Conservation (phyloP, 73 alveolate genomes). For the Paramecium octaurelia region DNA sequence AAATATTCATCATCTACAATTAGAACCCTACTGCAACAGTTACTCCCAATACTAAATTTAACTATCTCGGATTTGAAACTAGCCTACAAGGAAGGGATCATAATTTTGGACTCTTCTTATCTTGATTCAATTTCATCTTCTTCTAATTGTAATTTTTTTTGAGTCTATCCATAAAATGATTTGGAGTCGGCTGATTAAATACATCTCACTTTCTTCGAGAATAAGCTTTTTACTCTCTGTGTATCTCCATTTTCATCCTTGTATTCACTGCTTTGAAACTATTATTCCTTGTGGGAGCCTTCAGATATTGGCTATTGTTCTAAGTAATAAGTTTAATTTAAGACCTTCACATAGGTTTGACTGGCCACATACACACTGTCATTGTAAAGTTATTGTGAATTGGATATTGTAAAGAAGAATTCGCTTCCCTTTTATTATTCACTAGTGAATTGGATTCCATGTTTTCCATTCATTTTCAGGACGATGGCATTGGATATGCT, state of each 20-base stretch:
- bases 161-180: not conserved
- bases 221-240: not conserved
- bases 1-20: conserved; percentile 24
- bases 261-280: not conserved
- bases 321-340: not conserved
- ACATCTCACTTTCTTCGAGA: not conserved
- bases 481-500: not conserved
- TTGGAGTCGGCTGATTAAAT: not conserved
- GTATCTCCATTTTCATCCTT: not conserved
- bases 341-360: not conserved
- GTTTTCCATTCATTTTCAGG: conserved; percentile 19
- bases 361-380: conserved; percentile 37
- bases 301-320: not conserved
- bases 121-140: not conserved
- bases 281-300: not conserved
- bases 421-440: not conserved
- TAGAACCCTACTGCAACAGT: conserved; percentile 1
- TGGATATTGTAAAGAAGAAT: not conserved
- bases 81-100: not conserved
- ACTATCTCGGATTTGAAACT: not conserved
- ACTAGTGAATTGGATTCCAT: not conserved
- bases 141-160: not conserved
- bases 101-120: not conserved
- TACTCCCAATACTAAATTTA: not conserved
- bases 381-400: not conserved